Evolutionary conservation across 768 basidiomycete genomes (phyloP).

Genomic region (Tulasnella sp.): DNA sequence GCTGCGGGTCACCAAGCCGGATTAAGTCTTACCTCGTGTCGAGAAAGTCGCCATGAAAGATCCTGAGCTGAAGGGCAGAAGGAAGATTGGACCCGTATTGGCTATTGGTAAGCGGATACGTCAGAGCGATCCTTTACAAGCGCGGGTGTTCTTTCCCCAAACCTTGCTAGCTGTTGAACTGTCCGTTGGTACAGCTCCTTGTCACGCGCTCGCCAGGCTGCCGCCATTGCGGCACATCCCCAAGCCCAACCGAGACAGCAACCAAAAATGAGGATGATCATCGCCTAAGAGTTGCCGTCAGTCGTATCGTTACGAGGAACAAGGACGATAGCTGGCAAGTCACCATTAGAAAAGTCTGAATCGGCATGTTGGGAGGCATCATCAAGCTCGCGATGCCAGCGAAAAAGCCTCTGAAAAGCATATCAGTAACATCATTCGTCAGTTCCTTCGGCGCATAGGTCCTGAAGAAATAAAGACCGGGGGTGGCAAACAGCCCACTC

Average conservation of each 20-base stretch:
- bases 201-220: slow-evolving; percentile 13
- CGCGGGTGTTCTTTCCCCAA: not conserved
- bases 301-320: not conserved
- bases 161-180: slow-evolving; percentile 6
- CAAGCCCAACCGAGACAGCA: slow-evolving; percentile 22
- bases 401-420: slow-evolving; percentile 11
- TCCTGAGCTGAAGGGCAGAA: not conserved
- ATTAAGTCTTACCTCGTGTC: not conserved
- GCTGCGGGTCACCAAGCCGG: not conserved
- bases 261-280: slow-evolving; percentile 8
- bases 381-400: slow-evolving; percentile 24
- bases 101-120: not conserved
- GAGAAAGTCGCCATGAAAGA: slow-evolving; percentile 18
- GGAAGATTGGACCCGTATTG: not conserved
- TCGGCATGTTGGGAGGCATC: slow-evolving; percentile 25
- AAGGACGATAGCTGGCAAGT: not conserved
- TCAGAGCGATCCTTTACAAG: not conserved
- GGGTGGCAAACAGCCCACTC: not conserved
- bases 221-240: slow-evolving; percentile 24
- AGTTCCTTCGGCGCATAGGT: not conserved
- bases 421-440: not conserved
- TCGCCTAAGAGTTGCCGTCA: not conserved
- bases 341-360: slow-evolving; percentile 20
- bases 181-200: slow-evolving; percentile 8
- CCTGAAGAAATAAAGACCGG: not conserved